These are phyloP conservation scores for Aspergillus taichungensis DNA, from an alignment of 495 filamentous ascomycete genomes.

Conservation along the genomic window DNA sequence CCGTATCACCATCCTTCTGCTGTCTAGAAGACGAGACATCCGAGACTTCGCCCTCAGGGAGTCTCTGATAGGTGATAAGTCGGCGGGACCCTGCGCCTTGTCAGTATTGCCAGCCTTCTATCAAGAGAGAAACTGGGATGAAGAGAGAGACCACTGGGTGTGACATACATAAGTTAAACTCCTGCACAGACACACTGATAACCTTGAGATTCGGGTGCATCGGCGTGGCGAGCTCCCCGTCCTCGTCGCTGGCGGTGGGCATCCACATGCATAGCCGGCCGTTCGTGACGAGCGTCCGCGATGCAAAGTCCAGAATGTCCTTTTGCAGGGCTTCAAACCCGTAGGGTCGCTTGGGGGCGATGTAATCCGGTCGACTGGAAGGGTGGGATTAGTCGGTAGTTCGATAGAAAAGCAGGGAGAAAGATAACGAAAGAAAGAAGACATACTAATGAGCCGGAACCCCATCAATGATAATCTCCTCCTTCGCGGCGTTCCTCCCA, in stretches of 20 bases:
- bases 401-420: constrained; percentile 1
- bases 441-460: constrained; percentile 60
- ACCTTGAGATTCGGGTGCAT: constrained; percentile 67
- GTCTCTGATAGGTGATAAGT: constrained; percentile 74
- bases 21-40: constrained; percentile 23
- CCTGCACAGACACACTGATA: constrained; percentile 71
- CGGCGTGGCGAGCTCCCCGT: constrained; percentile 64
- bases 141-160: constrained; percentile 5
- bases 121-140: neutral
- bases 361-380: constrained; percentile 59
- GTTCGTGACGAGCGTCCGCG: constrained; percentile 65
- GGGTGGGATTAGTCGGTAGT: neutral
- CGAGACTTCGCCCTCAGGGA: constrained; percentile 52
- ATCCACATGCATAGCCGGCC: constrained; percentile 93
- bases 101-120: neutral
- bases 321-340: constrained; percentile 82
- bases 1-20: constrained; percentile 29
- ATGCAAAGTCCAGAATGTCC: constrained; percentile 79
- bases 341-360: constrained; percentile 86
- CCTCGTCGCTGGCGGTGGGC: constrained; percentile 80
- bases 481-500: constrained; percentile 20
- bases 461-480: constrained; percentile 60
- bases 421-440: neutral
- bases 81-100: constrained; percentile 61
- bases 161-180: constrained; percentile 75